Evolutionary conservation across 2,329 filamentous ascomycete genomes (phyloP).

Genomic region (Aspergillus fructus): DNA sequence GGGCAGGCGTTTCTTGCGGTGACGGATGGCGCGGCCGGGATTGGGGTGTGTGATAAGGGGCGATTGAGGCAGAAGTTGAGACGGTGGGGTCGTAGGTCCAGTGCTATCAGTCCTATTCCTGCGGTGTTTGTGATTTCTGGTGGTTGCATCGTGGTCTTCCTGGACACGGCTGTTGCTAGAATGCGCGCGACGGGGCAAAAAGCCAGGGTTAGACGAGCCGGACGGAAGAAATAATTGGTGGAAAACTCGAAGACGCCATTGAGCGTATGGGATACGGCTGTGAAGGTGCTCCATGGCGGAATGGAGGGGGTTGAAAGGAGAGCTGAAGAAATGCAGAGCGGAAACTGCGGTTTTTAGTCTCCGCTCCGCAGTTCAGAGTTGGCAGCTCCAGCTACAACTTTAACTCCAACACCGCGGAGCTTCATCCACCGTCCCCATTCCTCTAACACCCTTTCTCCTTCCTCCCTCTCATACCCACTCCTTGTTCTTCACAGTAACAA

Average conservation of each 20-base stretch:
- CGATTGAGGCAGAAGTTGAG: slow-evolving; percentile 37
- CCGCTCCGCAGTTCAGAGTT: slow-evolving; percentile 1
- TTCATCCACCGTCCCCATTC: not conserved
- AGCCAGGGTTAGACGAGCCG: slow-evolving; percentile 1
- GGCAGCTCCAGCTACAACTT: not conserved
- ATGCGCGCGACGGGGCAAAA: slow-evolving; percentile 5
- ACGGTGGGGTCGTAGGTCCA: slow-evolving; percentile 20
- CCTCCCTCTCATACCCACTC: not conserved
- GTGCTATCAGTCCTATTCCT: not conserved
- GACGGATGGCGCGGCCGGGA: slow-evolving; percentile 18
- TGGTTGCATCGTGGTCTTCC: not conserved
- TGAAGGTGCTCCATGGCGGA: slow-evolving; percentile 28
- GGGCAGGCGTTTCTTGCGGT: slow-evolving; percentile 29
- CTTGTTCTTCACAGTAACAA: slow-evolving; percentile 8
- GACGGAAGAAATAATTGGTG: slow-evolving; percentile 20
- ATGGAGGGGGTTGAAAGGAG: not conserved
- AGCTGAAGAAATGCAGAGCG: slow-evolving; percentile 9
- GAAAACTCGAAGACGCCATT: slow-evolving; percentile 33
- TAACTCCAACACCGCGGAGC: slow-evolving; percentile 3
- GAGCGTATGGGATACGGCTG: slow-evolving; percentile 28
- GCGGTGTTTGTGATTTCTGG: not conserved
- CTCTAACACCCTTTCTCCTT: slow-evolving; percentile 2
- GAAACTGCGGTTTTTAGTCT: slow-evolving; percentile 2
- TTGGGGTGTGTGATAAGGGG: slow-evolving; percentile 30
- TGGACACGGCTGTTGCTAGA: not conserved